A percentile compares a stretch with the other conserved stretches of the same genome.
Conservation (phyloP, 2,329 filamentous ascomycete genomes). For the Fusarium equiseti region DNA sequence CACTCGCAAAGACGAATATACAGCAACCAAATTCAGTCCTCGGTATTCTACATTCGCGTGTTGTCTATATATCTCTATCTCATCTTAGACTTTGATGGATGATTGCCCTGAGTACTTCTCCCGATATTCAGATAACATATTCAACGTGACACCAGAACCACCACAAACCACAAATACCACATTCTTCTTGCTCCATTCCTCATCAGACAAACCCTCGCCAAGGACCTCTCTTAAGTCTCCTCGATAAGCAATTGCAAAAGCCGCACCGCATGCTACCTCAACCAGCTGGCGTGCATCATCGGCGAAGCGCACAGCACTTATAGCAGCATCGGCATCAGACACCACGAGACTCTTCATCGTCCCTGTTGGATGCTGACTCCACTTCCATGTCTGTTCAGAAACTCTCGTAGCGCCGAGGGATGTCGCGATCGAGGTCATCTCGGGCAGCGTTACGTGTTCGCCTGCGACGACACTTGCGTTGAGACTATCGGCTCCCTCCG, state of each 20-base stretch:
- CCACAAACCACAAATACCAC: slow-evolving; percentile 90
- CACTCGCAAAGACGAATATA: background rate
- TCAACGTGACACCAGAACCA: slow-evolving; percentile 74
- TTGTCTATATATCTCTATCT: background rate
- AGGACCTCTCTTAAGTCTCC: slow-evolving; percentile 71
- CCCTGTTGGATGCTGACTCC: slow-evolving; percentile 61
- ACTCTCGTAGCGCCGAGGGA: slow-evolving; percentile 81
- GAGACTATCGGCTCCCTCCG: slow-evolving; percentile 77
- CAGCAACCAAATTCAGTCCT: background rate
- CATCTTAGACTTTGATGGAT: slow-evolving; percentile 47
- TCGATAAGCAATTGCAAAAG: slow-evolving; percentile 76
- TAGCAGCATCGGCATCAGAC: slow-evolving; percentile 76
- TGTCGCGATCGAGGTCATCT: slow-evolving; percentile 81
- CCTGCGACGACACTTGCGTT: slow-evolving; percentile 69
- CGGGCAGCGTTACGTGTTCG: slow-evolving; percentile 71
- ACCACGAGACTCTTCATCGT: slow-evolving; percentile 53
- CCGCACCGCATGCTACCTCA: slow-evolving; percentile 87
- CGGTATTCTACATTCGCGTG: background rate
- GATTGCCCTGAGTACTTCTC: slow-evolving; percentile 56
- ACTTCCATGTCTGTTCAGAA: slow-evolving; percentile 74
- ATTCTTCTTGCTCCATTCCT: slow-evolving; percentile 73
- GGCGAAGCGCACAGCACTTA: slow-evolving; percentile 80
- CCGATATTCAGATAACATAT: slow-evolving; percentile 70
- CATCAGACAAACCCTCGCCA: slow-evolving; percentile 63
- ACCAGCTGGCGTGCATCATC: slow-evolving; percentile 86